These are phyloP conservation scores for Auricularia heimuer DNA, from an alignment of 768 basidiomycete species.

Conservation along the genomic window DNA sequence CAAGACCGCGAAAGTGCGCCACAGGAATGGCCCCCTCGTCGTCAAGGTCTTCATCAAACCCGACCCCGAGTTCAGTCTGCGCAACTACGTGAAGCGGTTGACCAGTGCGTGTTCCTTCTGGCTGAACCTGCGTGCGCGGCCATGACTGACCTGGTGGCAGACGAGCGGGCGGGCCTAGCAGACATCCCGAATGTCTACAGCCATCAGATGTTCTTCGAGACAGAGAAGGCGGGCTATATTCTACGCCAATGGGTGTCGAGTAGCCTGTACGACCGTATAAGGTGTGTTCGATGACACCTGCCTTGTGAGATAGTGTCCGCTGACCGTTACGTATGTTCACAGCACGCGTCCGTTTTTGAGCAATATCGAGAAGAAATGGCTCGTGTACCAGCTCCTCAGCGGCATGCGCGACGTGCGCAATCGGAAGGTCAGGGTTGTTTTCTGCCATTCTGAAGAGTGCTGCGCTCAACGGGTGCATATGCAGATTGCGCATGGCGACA, in stretches of 20 bases:
- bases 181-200: slow-evolving; percentile 85
- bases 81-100: slow-evolving; percentile 62
- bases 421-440: slow-evolving; percentile 33
- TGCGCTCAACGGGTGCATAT: not conserved
- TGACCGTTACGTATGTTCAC: not conserved
- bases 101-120: slow-evolving; percentile 39
- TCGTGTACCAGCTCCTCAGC: slow-evolving; percentile 83
- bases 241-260: slow-evolving; percentile 92
- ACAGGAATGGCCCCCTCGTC: slow-evolving; percentile 73
- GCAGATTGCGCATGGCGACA: slow-evolving; percentile 89
- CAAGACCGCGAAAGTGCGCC: slow-evolving; percentile 78
- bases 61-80: slow-evolving; percentile 71
- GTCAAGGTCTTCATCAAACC: slow-evolving; percentile 96
- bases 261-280: slow-evolving; percentile 94
- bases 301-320: not conserved
- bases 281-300: slow-evolving; percentile 38
- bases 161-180: slow-evolving; percentile 71
- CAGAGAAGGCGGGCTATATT: slow-evolving; percentile 91
- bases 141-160: slow-evolving; percentile 29
- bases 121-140: not conserved
- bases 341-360: slow-evolving; percentile 95
- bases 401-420: slow-evolving; percentile 75
- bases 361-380: slow-evolving; percentile 94
- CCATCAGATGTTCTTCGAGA: slow-evolving; percentile 85
- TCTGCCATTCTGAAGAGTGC: not conserved